Evolutionary conservation across 345 rosid genomes (phyloP), one percentile per base, ranked within the genome.

Genomic region (Hirschfeldia incana): DNA sequence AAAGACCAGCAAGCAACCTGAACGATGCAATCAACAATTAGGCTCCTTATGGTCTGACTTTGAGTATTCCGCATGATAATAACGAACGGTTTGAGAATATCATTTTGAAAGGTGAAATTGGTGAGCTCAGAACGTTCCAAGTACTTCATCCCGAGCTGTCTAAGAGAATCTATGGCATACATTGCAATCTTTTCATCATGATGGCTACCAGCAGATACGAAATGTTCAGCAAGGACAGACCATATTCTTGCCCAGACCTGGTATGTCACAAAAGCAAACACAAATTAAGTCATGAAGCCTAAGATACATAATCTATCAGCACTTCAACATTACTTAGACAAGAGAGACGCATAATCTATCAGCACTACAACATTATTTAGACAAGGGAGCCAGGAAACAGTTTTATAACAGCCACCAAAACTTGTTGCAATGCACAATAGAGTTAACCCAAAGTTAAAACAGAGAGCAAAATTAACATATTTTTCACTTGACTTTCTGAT

Each of bases 231-330:
- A 73, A 93, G 84, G 80, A 93, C 94, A 78, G 84, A 87, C 98
- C 98, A 93, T 76, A 93, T 93, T 87, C 89, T 85, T 74, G 98
- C 97, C 98, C 98, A 93, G 61, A 93, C 98, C 98, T 93, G 87
- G 71, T 78, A 80, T 65, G 70, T 68, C 69, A 76, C 51, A 75
- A 70, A 58, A 75, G 51, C 62, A 80, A 69, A 70, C 69, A 72
- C 51, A 30, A 75, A 32, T 26, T 55, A 63, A 64, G 42, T 53
- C 67, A 64, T 33, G 28, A 28, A 62, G 74, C 51, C 27, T 58
- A 59, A 58, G 74, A 33, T 32, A 15, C 61, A 73, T 42, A 37
- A 65, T 65, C 60, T 53, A 32, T 73, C 58, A 1, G 49, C 69
- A 55, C 70, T 65, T 65, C 34, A 65, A 5, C 33, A 78, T 8